Evolutionary conservation across 1,284 basidiomycete genomes (phyloP).

Genomic region (Mycosarcoma mackinlayi): DNA sequence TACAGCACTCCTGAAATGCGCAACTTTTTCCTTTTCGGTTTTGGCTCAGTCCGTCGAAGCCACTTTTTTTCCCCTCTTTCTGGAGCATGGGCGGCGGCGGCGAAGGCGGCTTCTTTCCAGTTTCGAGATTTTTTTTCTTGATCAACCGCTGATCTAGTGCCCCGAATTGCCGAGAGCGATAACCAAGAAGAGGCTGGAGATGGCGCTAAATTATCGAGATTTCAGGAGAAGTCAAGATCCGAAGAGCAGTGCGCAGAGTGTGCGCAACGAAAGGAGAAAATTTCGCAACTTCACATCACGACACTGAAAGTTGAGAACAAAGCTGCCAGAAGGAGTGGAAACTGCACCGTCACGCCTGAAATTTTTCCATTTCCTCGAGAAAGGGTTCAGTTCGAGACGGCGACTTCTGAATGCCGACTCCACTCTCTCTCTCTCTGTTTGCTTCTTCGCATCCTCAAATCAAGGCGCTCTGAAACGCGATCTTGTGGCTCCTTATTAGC

Average conservation of each 20-base stretch:
- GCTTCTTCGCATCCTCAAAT: no score
- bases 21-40: background rate
- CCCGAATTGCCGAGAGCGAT: background rate
- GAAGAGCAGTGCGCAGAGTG: no score
- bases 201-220: background rate
- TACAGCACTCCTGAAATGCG: no score
- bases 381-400: slow-evolving; percentile 7
- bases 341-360: background rate
- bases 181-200: background rate
- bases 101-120: slow-evolving; percentile 4
- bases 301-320: background rate
- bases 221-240: background rate
- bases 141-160: background rate
- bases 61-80: background rate
- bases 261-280: background rate
- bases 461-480: no score
- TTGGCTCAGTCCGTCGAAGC: background rate
- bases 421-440: no score
- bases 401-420: no score
- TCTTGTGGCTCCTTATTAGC: no score
- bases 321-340: background rate
- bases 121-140: background rate
- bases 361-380: background rate
- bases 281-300: slow-evolving; percentile 6
- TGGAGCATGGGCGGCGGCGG: background rate